Conservation (phyloP, 495 filamentous ascomycete genomes). For the Tuber magnatum region DNA sequence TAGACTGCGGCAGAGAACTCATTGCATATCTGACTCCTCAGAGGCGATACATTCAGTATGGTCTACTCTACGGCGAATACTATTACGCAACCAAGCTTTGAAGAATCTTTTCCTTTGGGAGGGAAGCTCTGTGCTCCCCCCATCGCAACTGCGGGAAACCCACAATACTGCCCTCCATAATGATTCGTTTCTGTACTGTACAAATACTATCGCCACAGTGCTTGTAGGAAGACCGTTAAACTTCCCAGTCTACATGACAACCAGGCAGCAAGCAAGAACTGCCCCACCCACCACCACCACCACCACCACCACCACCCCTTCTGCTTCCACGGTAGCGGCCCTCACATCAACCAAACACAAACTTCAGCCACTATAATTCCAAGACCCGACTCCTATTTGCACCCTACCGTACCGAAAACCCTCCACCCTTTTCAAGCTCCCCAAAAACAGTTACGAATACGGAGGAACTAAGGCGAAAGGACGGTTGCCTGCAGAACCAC, state of each 20-base stretch:
- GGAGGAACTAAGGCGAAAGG: not conserved
- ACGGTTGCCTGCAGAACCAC: not conserved
- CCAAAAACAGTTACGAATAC: not conserved
- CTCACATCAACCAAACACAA: too few species aligned
- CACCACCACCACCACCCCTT: too few species aligned
- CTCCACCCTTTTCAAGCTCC: not conserved
- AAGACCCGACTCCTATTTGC: not conserved
- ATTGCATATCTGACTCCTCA: too few species aligned
- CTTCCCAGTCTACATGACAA: not conserved
- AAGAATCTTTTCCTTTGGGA: too few species aligned
- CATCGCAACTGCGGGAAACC: not conserved
- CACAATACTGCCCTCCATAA: not conserved
- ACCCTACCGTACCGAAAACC: too few species aligned
- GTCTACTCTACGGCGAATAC: not conserved
- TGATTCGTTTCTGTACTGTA: too few species aligned
- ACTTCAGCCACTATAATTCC: not conserved
- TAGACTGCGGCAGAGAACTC: not conserved
- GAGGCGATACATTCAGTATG: not conserved
- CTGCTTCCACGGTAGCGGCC: too few species aligned
- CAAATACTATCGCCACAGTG: too few species aligned
- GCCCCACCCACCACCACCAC: not conserved
- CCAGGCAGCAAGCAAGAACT: too few species aligned
- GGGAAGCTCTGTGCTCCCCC: too few species aligned
- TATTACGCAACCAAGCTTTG: not conserved
- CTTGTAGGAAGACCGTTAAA: not conserved